Evolutionary conservation across 1,139 yeast genomes (phyloP), one percentile per base, ranked within the genome.

Genomic region (Blastobotrys petasosporus): DNA sequence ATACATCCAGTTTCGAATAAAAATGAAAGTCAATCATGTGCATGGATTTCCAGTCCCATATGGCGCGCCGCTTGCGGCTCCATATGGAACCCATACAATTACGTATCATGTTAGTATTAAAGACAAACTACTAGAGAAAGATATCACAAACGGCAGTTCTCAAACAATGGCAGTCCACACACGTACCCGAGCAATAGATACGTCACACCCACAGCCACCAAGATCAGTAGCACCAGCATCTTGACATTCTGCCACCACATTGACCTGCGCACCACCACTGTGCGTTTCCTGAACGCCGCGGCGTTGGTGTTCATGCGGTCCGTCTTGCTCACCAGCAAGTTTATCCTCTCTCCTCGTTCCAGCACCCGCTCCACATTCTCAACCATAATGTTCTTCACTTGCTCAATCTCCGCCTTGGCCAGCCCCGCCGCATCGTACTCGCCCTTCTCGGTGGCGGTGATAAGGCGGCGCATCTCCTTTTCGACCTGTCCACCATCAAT

Each of bases 281-380:
- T 85, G 49, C 81, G 74, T 54, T 82, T 79, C 54, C 86, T 81
- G 61, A 88, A 88, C 39, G 83, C 76, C 66, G 73, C 77, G 4
- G 94, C 79, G 32, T 80, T 77, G 28, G 75, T 73, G 54, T 83
- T 85, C 64, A 87, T 73, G 45, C 81, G 72, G 53, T 85, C 85
- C 1, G 96, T 87, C 61, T 88, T 88, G 61, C 82, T 85, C 13
- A 87, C 94, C 51, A 88, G 71, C 42, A 77, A 65, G 52, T 80
- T 79, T 49, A 88, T 79, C 48, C 85, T 75, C 57, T 87, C 96
- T 10, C 95, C 95, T 47, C 97, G 74, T 57, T 80, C 80, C 58
- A 88, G 69, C 23, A 88, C 61, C 38, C 69, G 55, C 47, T 69
- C 74, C 28, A 69, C 66, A 51, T 68, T 70, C 48, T 68, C 69